Evolutionary conservation across 208 protist species (phyloP).

Genomic region (Herpetomonas tarakana): DNA sequence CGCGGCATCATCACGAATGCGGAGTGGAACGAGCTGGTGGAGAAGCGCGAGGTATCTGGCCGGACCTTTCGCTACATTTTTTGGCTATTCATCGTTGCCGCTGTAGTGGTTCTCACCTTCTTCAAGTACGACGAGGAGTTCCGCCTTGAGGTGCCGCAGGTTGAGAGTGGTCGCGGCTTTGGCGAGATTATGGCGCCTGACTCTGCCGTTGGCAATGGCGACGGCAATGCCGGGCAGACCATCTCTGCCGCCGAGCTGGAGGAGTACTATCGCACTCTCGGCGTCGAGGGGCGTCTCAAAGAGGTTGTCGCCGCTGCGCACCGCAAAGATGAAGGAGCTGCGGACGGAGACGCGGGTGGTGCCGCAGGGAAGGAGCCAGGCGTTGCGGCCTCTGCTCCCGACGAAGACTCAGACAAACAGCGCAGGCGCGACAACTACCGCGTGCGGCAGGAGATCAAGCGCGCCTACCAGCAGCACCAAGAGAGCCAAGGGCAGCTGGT

Average conservation of each 20-base stretch:
- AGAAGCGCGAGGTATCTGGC: conserved; percentile 72
- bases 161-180: conserved; percentile 74
- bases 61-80: conserved; percentile 66
- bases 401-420: conserved; percentile 53
- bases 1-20: conserved; percentile 69
- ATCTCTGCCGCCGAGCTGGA: conserved; percentile 46
- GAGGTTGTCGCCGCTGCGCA: neutral
- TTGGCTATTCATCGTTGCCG: conserved; percentile 40
- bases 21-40: conserved; percentile 79
- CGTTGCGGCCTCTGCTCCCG: too few species aligned
- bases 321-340: neutral
- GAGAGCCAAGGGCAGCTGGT: conserved; percentile 74
- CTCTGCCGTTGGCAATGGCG: neutral
- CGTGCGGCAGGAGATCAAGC: conserved; percentile 65
- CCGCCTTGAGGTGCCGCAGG: conserved; percentile 79
- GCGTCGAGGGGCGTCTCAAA: conserved; percentile 53
- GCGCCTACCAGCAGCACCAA: conserved; percentile 60
- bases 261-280: conserved; percentile 69
- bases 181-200: conserved; percentile 39
- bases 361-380: neutral
- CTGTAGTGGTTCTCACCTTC: conserved; percentile 44
- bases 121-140: conserved; percentile 87
- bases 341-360: neutral
- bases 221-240: conserved; percentile 2
- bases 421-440: conserved; percentile 75